phyloP scores from a whole-genome alignment of 2,329 filamentous ascomycete species.

The Emmonsia crescens region DNA sequence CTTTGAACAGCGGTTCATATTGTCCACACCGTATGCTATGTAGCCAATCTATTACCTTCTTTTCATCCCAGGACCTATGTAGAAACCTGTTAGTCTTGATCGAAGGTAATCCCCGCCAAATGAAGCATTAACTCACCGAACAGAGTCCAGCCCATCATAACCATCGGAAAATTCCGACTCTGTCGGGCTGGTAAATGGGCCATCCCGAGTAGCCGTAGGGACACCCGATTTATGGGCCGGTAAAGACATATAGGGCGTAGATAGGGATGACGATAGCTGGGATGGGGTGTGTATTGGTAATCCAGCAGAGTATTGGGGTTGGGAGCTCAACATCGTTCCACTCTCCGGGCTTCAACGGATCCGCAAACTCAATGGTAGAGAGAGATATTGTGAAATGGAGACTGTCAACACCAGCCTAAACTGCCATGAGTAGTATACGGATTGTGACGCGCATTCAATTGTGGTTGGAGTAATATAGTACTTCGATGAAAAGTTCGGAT shows the following conservation, averaged over 20 bases:
- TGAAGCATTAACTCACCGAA: conserved; percentile 46
- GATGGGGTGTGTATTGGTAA: conserved; percentile 9
- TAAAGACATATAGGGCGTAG: conserved; percentile 19
- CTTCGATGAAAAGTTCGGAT: background rate
- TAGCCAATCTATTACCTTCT: conserved; percentile 82
- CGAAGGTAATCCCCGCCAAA: background rate
- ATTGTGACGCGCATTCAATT: background rate
- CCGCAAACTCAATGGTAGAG: background rate
- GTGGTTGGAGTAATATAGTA: background rate
- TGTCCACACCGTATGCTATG: conserved; percentile 84
- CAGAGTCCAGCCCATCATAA: conserved; percentile 60
- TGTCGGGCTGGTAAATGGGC: conserved; percentile 64
- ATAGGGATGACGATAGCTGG: conserved; percentile 1
- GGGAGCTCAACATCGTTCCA: conserved; percentile 32
- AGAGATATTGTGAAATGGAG: background rate
- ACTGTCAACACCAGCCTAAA: background rate
- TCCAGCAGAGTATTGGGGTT: conserved; percentile 27
- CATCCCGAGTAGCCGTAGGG: conserved; percentile 23
- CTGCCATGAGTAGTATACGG: background rate
- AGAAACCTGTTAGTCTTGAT: conserved; percentile 1
- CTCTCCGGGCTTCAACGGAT: background rate
- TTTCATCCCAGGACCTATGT: conserved; percentile 69
- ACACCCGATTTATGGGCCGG: conserved; percentile 21
- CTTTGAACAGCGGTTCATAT: conserved; percentile 80
- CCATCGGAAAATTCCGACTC: conserved; percentile 83